Conservation (phyloP, 1,284 basidiomycete species). For the Ceratobasidium sp. region DNA sequence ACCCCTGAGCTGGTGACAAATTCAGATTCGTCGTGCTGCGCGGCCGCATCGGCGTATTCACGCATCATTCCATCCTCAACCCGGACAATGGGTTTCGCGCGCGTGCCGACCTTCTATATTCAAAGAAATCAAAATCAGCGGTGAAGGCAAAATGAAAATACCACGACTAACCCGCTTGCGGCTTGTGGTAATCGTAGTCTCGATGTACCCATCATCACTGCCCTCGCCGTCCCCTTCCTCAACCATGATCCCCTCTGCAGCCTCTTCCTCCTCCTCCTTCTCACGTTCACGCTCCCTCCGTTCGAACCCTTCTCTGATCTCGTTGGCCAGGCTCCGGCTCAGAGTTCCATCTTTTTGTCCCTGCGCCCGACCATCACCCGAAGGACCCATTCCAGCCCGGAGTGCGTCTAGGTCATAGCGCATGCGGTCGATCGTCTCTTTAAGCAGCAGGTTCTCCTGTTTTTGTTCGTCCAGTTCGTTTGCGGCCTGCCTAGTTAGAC, state of each 20-base stretch:
- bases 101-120: conserved; percentile 73
- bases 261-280: conserved; percentile 55
- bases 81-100: conserved; percentile 60
- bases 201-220: conserved; percentile 68
- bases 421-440: conserved; percentile 93
- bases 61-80: conserved; percentile 66
- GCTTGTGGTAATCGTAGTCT: conserved; percentile 78
- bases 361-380: conserved; percentile 57
- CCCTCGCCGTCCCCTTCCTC: conserved; percentile 63
- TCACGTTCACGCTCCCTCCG: conserved; percentile 38
- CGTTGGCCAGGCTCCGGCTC: conserved; percentile 84
- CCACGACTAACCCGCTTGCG: conserved; percentile 72
- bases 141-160: conserved; percentile 37
- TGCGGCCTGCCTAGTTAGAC: conserved; percentile 75
- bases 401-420: conserved; percentile 92
- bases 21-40: conserved; percentile 71
- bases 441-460: conserved; percentile 89
- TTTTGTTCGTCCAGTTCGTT: conserved; percentile 87
- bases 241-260: conserved; percentile 50
- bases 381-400: conserved; percentile 64
- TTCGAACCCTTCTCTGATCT: conserved; percentile 75
- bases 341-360: conserved; percentile 66
- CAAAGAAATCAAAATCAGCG: conserved; percentile 20
- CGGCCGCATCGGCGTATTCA: conserved; percentile 76
- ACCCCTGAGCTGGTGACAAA: conserved; percentile 60